Conservation (phyloP, 2,329 filamentous ascomycete genomes). For the Mycosphaerella sp. region DNA sequence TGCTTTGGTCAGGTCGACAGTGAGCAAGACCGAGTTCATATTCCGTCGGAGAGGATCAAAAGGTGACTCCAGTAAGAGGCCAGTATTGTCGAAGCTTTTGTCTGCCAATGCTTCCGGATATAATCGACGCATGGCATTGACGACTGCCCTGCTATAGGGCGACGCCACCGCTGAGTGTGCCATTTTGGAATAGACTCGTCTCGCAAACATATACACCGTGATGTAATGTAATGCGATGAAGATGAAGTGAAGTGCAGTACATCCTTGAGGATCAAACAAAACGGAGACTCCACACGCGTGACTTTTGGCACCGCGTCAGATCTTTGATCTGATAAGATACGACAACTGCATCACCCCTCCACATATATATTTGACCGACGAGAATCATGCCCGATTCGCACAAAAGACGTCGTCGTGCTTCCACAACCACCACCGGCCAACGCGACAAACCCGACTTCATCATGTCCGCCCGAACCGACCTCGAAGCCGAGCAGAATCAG, state of each 20-base stretch:
- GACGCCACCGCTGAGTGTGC: slow-evolving; percentile 40
- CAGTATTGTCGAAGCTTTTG: slow-evolving; percentile 93
- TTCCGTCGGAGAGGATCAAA: slow-evolving; percentile 52
- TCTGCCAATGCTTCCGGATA: slow-evolving; percentile 89
- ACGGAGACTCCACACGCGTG: neutral
- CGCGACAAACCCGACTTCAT: slow-evolving; percentile 6
- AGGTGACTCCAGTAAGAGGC: slow-evolving; percentile 65
- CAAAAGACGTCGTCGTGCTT: slow-evolving; percentile 1
- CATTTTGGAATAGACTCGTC: slow-evolving; percentile 34
- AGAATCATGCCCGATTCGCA: neutral
- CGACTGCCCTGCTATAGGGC: slow-evolving; percentile 62
- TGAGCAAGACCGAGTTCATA: slow-evolving; percentile 66
- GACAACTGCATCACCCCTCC: slow-evolving; percentile 1
- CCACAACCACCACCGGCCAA: slow-evolving; percentile 1
- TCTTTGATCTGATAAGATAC: slow-evolving; percentile 5
- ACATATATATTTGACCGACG: neutral
- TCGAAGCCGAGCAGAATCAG: slow-evolving; percentile 47
- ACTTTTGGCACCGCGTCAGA: too few relatives aligned
- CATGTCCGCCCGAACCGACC: slow-evolving; percentile 43
- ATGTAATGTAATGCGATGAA: neutral
- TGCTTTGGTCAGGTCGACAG: slow-evolving; percentile 82
- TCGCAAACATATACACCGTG: neutral
- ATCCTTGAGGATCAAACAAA: too few relatives aligned
- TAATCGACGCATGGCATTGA: slow-evolving; percentile 73
- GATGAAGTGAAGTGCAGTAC: neutral